Evolutionary conservation across 2,329 filamentous ascomycete species (phyloP).

Genomic region (Rhexocercosporidium sp.): DNA sequence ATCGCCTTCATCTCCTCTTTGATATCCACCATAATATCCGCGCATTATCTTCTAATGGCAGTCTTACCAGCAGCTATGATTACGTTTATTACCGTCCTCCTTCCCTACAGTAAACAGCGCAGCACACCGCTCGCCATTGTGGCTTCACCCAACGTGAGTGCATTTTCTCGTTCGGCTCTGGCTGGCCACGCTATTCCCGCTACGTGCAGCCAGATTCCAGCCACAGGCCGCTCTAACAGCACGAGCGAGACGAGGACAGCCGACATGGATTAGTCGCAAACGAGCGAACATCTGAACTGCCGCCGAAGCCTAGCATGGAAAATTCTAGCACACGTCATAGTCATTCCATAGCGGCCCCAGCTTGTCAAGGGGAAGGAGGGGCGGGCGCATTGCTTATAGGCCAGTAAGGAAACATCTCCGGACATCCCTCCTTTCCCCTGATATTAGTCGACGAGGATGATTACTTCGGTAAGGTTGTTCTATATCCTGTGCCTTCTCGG

Average conservation of each 20-base stretch:
- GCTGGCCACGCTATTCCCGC: background rate
- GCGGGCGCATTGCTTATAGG: background rate
- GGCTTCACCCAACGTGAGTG: background rate
- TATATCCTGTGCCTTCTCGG: too few relatives aligned
- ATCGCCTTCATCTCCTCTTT: background rate
- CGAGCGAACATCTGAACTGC: background rate
- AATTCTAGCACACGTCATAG: slow-evolving; percentile 10
- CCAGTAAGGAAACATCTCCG: slow-evolving; percentile 11
- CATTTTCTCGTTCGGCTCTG: background rate
- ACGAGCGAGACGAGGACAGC: background rate
- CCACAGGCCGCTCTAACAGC: slow-evolving; percentile 31
- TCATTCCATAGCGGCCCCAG: background rate
- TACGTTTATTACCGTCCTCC: too few relatives aligned
- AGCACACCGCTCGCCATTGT: slow-evolving; percentile 5
- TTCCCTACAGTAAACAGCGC: background rate
- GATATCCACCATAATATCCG: background rate
- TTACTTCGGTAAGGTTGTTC: background rate
- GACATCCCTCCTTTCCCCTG: background rate
- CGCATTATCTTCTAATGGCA: background rate
- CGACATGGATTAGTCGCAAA: too few relatives aligned
- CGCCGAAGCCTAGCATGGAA: background rate
- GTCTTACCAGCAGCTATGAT: background rate
- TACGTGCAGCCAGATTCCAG: slow-evolving; percentile 18
- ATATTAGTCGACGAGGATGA: background rate
- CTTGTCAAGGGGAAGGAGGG: background rate